These are phyloP conservation scores for Epithele typhae DNA, from an alignment of 768 basidiomycete species.

Conservation along the genomic window DNA sequence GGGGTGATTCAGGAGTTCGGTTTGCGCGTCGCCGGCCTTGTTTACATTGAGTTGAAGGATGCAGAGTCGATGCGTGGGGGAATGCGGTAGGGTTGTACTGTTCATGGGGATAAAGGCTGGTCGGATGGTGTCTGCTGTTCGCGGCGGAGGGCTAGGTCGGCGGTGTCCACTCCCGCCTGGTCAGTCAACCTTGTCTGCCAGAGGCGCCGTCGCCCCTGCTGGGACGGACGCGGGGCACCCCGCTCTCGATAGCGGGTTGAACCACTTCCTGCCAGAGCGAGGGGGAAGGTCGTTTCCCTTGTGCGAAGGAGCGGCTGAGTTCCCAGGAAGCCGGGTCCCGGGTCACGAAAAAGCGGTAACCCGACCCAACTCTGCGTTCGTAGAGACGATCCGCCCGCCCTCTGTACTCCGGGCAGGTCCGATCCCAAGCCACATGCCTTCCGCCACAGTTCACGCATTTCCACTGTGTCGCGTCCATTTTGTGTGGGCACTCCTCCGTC, in stretches of 20 bases:
- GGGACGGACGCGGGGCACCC: not conserved
- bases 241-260: not conserved
- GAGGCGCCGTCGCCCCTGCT: not conserved
- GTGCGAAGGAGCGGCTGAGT: too few relatives aligned
- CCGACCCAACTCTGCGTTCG: not conserved
- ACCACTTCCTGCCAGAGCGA: not conserved
- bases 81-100: not conserved
- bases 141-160: not conserved
- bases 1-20: slow-evolving; percentile 11
- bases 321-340: slow-evolving; percentile 12
- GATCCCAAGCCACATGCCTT: slow-evolving; percentile 27
- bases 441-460: slow-evolving; percentile 24
- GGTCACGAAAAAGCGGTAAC: slow-evolving; percentile 5
- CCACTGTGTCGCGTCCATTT: not conserved
- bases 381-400: not conserved
- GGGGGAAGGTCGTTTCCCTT: not conserved
- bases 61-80: too few relatives aligned
- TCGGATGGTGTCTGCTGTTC: too few relatives aligned
- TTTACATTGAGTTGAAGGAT: slow-evolving; percentile 28
- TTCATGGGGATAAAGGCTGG: too few relatives aligned
- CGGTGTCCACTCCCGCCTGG: not conserved
- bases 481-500: slow-evolving; percentile 14
- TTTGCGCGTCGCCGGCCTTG: slow-evolving; percentile 21
- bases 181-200: not conserved
- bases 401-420: slow-evolving; percentile 14